Evolutionary conservation across 2,329 filamentous ascomycete species (phyloP).

Genomic region (Alternaria novae-zelandiae): DNA sequence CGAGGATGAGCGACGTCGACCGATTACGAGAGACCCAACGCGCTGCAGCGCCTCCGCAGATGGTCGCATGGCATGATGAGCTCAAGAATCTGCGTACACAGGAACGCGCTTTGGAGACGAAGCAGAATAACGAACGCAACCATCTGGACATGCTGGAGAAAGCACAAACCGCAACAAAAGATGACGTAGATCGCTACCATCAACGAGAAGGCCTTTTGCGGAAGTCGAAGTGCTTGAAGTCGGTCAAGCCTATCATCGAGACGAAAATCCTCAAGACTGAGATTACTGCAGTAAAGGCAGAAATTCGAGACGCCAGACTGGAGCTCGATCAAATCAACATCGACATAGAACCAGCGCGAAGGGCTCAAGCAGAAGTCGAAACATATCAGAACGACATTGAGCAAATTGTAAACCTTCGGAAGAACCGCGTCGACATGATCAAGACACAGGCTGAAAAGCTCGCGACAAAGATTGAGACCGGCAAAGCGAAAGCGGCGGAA

Average conservation of each 20-base stretch:
- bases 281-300: slow-evolving; percentile 61
- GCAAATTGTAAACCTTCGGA: slow-evolving; percentile 62
- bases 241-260: slow-evolving; percentile 68
- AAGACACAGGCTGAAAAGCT: slow-evolving; percentile 61
- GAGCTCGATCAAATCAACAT: slow-evolving; percentile 67
- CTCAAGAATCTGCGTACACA: slow-evolving; percentile 74
- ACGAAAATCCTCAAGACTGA: slow-evolving; percentile 64
- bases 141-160: slow-evolving; percentile 71
- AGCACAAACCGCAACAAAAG: slow-evolving; percentile 75
- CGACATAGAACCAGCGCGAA: slow-evolving; percentile 70
- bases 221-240: slow-evolving; percentile 69
- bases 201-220: slow-evolving; percentile 73
- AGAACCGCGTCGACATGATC: slow-evolving; percentile 59
- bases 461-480: slow-evolving; percentile 38
- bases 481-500: slow-evolving; percentile 48
- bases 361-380: slow-evolving; percentile 73
- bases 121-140: slow-evolving; percentile 66
- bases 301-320: slow-evolving; percentile 60
- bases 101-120: slow-evolving; percentile 68
- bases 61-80: slow-evolving; percentile 77
- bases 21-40: slow-evolving; percentile 85
- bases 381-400: slow-evolving; percentile 67
- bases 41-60: slow-evolving; percentile 81
- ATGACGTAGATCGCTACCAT: slow-evolving; percentile 81
- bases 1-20: slow-evolving; percentile 79